phyloP scores from a whole-genome alignment of 345 rosid genomes.

The Brassica cretica region DNA sequence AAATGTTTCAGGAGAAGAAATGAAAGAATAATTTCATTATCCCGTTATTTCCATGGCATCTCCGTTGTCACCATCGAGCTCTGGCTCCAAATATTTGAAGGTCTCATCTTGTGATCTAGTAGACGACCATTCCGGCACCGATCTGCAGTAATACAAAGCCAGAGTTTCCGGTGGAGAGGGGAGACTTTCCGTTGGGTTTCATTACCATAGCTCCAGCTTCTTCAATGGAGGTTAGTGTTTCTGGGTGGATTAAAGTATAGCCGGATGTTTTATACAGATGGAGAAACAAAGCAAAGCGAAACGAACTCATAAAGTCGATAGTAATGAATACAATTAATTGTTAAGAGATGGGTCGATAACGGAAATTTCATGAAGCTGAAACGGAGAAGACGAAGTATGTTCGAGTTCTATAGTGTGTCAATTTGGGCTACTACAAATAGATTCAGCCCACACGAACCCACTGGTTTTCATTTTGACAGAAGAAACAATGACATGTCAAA shows the following conservation, averaged over 20 bases:
- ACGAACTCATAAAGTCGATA: not conserved
- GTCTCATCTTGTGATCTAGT: too few species aligned
- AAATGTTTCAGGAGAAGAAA: too few species aligned
- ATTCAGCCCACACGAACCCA: too few species aligned
- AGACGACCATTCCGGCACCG: too few species aligned
- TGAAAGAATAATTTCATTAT: too few species aligned
- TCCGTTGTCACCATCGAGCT: not conserved
- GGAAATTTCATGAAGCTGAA: not conserved
- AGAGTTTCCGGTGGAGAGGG: not conserved
- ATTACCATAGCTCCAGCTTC: not conserved
- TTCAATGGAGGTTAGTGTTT: not conserved
- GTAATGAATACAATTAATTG: not conserved
- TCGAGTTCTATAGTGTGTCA: too few species aligned
- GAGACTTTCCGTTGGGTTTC: not conserved
- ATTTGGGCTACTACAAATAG: too few species aligned
- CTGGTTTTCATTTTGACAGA: too few species aligned
- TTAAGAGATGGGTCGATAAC: not conserved
- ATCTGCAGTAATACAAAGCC: not conserved
- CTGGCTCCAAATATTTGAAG: slow-evolving; percentile 39
- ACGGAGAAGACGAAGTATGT: not conserved
- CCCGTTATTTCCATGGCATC: too few species aligned
- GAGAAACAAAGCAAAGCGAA: not conserved
- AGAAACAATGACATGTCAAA: too few species aligned
- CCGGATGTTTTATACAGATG: not conserved
- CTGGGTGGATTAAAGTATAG: not conserved